These are phyloP conservation scores for Elongisporangium anandrum DNA, from an alignment of 352 stramenopile genomes.

Conservation along the genomic window DNA sequence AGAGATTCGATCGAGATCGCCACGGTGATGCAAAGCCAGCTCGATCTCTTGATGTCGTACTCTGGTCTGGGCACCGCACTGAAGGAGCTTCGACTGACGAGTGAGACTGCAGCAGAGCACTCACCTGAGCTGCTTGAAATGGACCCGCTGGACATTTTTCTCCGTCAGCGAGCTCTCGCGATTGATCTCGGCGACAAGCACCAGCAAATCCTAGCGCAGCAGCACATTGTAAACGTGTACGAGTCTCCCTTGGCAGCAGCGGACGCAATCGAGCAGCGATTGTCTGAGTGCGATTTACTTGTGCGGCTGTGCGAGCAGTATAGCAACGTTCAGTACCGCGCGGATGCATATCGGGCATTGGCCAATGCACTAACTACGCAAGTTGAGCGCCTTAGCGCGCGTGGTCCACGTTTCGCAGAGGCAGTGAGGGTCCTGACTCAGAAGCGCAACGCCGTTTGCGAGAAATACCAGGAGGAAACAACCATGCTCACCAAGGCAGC, in stretches of 20 bases:
- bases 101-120: conserved; percentile 6
- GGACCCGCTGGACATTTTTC: conserved; percentile 24
- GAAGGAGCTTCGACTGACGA: conserved; percentile 21
- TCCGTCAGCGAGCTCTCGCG: conserved; percentile 38
- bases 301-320: conserved; percentile 42
- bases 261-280: conserved; percentile 24
- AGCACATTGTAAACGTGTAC: conserved; percentile 43
- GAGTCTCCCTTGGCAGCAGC: conserved; percentile 27
- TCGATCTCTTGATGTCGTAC: conserved; percentile 39
- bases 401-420: conserved; percentile 33
- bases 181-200: conserved; percentile 33
- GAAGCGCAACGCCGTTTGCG: conserved; percentile 35
- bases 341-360: conserved; percentile 43
- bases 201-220: conserved; percentile 41
- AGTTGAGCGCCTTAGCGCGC: conserved; percentile 25
- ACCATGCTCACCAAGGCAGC: conserved; percentile 16
- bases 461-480: conserved; percentile 29
- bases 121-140: conserved; percentile 3
- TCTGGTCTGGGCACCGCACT: conserved; percentile 36
- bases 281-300: conserved; percentile 44
- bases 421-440: conserved; percentile 39
- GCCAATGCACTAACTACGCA: conserved; percentile 57
- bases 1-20: conserved; percentile 44
- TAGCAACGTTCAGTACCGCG: conserved; percentile 23
- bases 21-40: conserved; percentile 29